Base-by-base conservation (phyloP, 768 basidiomycete species). In the Naganishia randhawae region DNA sequence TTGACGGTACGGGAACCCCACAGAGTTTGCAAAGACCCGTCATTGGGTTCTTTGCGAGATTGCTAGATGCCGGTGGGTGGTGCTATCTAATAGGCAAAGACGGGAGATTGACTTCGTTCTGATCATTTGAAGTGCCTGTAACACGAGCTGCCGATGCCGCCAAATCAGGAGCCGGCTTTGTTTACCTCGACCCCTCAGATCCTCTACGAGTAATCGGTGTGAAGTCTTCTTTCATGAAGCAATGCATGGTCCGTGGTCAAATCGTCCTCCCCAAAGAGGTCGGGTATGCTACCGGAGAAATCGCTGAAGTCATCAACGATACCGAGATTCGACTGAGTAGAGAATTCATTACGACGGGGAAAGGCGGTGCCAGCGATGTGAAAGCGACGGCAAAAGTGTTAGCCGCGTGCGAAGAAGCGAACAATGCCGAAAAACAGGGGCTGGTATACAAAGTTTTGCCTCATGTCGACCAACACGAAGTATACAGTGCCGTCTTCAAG, bases 401-500 rank as follows among this genome's bases (percentile, higher is more conserved):
- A 33, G 69, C 65, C 16, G 78, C 77, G 37, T 69, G 70, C 61
- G 82, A 84, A 39, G 89, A 91, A 75, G 74, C 84, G 39, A 83
- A 84, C 67, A 81, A 81, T 53, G 81, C 85, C 51, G 87, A 87
- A 11, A 73, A 82, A 41, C 77, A 76, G 29, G 93, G 94, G 0
- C 70, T 95, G 53, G 82, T 87, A 17, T 97, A 87, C 84, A 92
- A 93, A 81, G 83, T 82, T 42, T 80, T 98, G 67, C 92, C 94
- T 0, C 88, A 88, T 76, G 86, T 99, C 70, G 90, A 99, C 81
- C 96, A 98, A 77, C 86, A 89, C 70, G 86, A 91, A 63, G 97
- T 96, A 88, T 99, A 98, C 80, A 86, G 88, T 19, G 84, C 91
- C 68, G 96, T 98, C 5, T 99, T 96, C 79, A 84, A 91, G 76